Evolutionary conservation across 2,329 filamentous ascomycete species (phyloP).

Genomic region (Septoria linicola): DNA sequence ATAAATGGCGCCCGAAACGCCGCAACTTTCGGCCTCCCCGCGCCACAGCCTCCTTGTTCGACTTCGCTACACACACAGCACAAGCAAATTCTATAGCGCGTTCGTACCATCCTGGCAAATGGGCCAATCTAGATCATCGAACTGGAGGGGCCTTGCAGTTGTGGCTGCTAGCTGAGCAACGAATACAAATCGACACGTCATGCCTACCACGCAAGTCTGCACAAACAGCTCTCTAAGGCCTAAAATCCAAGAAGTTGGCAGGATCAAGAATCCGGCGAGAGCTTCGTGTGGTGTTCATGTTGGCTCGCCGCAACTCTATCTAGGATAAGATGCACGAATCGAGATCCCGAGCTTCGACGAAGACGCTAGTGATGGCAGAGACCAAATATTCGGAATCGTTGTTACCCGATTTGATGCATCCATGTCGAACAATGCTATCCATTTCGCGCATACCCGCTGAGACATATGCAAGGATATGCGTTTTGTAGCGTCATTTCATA

Average conservation of each 20-base stretch:
- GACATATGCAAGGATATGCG: no score
- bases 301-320: slow-evolving; percentile 5
- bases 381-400: neutral
- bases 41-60: slow-evolving; percentile 2
- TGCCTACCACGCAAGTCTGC: neutral
- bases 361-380: slow-evolving; percentile 1
- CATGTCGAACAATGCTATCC: no score
- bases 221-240: neutral
- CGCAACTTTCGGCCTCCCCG: no score
- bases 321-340: slow-evolving; percentile 9
- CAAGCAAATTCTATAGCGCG: neutral
- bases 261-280: neutral
- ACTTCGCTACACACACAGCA: neutral
- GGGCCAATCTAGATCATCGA: no score
- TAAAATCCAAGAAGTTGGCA: slow-evolving; percentile 10
- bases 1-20: slow-evolving; percentile 4
- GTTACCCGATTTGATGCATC: neutral
- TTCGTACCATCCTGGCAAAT: neutral
- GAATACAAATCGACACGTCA: slow-evolving; percentile 7
- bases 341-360: slow-evolving; percentile 3
- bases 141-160: neutral
- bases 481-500: no score
- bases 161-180: slow-evolving; percentile 5
- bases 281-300: neutral
- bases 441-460: no score